Evolutionary conservation across 306 rosid genomes (phyloP), one percentile per base, ranked within the genome.

Genomic region (cucumber (Cucumis sativus)): DNA sequence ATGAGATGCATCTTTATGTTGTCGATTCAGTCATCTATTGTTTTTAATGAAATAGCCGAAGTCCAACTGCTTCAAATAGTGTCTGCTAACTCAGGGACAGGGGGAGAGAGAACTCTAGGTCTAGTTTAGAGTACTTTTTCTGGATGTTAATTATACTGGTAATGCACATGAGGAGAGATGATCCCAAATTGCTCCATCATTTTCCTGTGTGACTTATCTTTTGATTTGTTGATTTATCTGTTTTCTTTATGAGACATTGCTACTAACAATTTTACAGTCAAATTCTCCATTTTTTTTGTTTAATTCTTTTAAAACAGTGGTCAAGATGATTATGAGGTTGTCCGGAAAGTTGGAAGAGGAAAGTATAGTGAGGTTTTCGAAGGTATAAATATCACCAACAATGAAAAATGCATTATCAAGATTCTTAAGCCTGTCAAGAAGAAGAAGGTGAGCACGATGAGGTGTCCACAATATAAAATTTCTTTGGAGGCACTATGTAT

Each of bases 391-490:
- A 92, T 95, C 80, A 92, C 86, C 40, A 89, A 86, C 89, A 90
- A 84, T n/a, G 98, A 95, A 81, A 88, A 90, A 43, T 95, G 98
- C 83, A 61, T 92, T 76, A 95, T 95, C 88, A 95, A 95, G 95
- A 95, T 92, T 82, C 97, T 95, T 80, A 95, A 95, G 91, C 98
- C 98, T 78, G 98, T 95, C 13, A 95, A 95, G 96, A 95, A 95
- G 82, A 95, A 95, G 96, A 95, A 74, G 75, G 80, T 78, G 47
- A 84, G 47, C 57, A 62, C 40, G 45, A 20, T 75, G 25, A 2
- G 41, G 41, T 52, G 30, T 41, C 33, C 35, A 14, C 4, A 17
- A 10, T 52, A 16, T 30, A 57, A 8, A 23, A 49, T 28, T 13
- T 18, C 20, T 64, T 18, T 66, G 52, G 35, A 41, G 56, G 3